Conservation (phyloP, 2,329 filamentous ascomycete species). For the Penicillium sp. region DNA sequence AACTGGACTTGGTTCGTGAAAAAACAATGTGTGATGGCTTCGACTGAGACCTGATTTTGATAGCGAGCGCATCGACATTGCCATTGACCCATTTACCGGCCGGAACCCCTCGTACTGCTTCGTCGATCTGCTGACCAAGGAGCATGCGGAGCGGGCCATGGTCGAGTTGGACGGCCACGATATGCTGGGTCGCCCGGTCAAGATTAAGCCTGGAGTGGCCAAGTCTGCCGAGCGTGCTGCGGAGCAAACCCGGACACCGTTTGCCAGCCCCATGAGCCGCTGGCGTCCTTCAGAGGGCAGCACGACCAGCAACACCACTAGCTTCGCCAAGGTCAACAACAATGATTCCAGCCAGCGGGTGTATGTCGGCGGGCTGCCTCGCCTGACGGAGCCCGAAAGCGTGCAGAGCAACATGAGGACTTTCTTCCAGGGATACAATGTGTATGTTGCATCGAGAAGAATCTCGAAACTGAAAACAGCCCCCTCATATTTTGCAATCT, state of each 20-base stretch:
- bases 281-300: conserved; percentile 48
- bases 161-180: conserved; percentile 60
- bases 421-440: conserved; percentile 53
- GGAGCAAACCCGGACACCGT: conserved; percentile 26
- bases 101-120: conserved; percentile 79
- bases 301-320: conserved; percentile 29
- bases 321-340: conserved; percentile 41
- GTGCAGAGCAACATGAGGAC: conserved; percentile 51
- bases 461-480: not conserved
- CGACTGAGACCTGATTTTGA: conserved; percentile 33
- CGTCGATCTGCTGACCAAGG: conserved; percentile 66
- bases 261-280: conserved; percentile 44
- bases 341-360: conserved; percentile 51
- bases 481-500: not conserved
- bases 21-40: conserved; percentile 11
- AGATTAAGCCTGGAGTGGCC: conserved; percentile 69
- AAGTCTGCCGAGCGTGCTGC: conserved; percentile 50
- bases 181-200: conserved; percentile 65
- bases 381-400: conserved; percentile 49
- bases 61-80: conserved; percentile 69
- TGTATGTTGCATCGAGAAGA: conserved; percentile 39
- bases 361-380: conserved; percentile 56
- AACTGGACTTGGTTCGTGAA: not conserved
- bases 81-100: conserved; percentile 69
- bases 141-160: conserved; percentile 65